Base-by-base conservation (phyloP, 108 stramenopile genomes). In the Skeletonema grethae region DNA sequence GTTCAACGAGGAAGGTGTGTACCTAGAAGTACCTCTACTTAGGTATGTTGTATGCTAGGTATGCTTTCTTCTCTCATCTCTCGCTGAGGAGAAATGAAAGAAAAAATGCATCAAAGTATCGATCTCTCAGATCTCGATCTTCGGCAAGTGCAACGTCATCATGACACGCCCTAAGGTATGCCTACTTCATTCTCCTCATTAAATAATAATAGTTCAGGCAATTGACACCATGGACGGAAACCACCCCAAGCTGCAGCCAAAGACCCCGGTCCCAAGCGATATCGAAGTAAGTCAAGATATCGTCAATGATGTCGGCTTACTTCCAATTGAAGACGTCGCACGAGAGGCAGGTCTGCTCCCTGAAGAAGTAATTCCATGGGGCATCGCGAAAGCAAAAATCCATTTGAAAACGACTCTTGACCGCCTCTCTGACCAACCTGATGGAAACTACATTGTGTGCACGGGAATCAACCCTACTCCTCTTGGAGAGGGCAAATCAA, bases 401-500 rank as follows among this genome's bases (percentile, higher is more conserved):
- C 56, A 83, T 30, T 73, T 96, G 58, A 55, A 65, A 32, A 82
- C 82, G 31, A 83, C 82, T 22, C 82, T 86, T n/a, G 65, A 73
- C 67, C 87, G 92, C 70, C 76, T 80, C 11, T 84, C 85, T 58
- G 63, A 41, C 20, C 64, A 72, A 11, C 83, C 88, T 0, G 78
- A 96, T 65, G 97, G 97, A 6, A 95, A 98, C 83, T 99, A 99
- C 72, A 93, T 99, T 34, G 97, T 99, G 12, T 96, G 97, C 29
- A 98, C 98, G 7, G 99, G 99, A 2, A 98, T 99, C 69, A 99
- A 99, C 75, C 99, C 99, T 1, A 99, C 99, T 0, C 97, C 99
- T 13, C 85, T 99, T 24, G 99, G 99, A 5, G 99, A 99, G 82
- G 99, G 97, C 45, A 99, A 99, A 82, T 95, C 92, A 20, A 98